These are phyloP conservation scores for Colletotrichum lupini DNA, from an alignment of 2,329 filamentous ascomycete species.

Conservation along the genomic window DNA sequence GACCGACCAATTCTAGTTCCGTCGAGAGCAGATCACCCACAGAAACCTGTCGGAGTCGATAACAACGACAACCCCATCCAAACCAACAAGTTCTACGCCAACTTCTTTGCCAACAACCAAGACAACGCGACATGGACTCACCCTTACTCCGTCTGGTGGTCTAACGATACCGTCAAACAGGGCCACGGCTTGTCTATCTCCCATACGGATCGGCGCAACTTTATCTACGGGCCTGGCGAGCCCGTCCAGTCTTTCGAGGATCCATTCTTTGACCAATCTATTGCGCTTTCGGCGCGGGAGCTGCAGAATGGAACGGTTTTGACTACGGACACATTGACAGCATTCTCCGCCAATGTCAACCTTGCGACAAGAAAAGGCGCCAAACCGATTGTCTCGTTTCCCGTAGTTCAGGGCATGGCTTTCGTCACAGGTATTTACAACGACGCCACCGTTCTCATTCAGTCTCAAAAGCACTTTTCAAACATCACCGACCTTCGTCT, in stretches of 20 bases:
- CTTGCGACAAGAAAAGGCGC: slow-evolving; percentile 57
- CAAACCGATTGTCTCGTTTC: slow-evolving; percentile 71
- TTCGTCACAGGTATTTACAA: slow-evolving; percentile 80
- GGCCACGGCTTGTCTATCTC: slow-evolving; percentile 74
- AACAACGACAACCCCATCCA: slow-evolving; percentile 54
- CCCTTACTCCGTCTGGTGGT: slow-evolving; percentile 73
- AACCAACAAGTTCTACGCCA: slow-evolving; percentile 79
- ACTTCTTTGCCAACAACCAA: slow-evolving; percentile 77
- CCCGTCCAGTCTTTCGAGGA: slow-evolving; percentile 64
- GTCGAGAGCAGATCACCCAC: slow-evolving; percentile 18
- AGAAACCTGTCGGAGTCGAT: slow-evolving; percentile 18
- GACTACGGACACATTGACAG: slow-evolving; percentile 58
- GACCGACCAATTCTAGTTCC: slow-evolving; percentile 18
- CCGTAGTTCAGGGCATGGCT: slow-evolving; percentile 82
- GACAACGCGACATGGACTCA: slow-evolving; percentile 73
- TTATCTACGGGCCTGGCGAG: slow-evolving; percentile 71
- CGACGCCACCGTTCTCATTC: slow-evolving; percentile 72
- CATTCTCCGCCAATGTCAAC: slow-evolving; percentile 69
- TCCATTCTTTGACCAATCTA: slow-evolving; percentile 64
- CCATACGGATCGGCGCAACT: slow-evolving; percentile 71
- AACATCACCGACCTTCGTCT: slow-evolving; percentile 59
- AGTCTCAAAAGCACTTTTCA: slow-evolving; percentile 74
- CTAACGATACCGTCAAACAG: slow-evolving; percentile 55
- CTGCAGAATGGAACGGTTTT: slow-evolving; percentile 65
- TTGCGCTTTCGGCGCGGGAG: slow-evolving; percentile 79